These are phyloP conservation scores for Aspergillus sp. DNA, from an alignment of 2,329 filamentous ascomycete genomes.

Conservation along the genomic window DNA sequence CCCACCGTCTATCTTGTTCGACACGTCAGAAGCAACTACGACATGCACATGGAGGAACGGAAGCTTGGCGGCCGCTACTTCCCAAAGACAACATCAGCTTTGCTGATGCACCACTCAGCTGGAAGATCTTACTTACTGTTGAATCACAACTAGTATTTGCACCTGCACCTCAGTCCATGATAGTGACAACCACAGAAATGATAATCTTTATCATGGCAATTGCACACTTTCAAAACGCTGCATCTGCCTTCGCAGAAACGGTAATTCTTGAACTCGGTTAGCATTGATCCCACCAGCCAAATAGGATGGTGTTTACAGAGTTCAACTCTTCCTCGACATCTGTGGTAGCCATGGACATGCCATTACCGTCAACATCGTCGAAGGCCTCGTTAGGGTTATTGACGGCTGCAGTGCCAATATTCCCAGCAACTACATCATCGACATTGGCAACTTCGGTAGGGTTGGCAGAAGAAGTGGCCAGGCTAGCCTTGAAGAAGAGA, in stretches of 20 bases:
- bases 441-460: background rate
- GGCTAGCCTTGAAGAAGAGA: background rate
- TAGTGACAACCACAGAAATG: background rate
- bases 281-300: background rate
- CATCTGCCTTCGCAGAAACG: background rate
- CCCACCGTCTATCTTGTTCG: background rate
- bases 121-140: background rate
- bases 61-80: background rate
- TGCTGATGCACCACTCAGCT: background rate
- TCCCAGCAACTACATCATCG: background rate
- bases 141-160: background rate
- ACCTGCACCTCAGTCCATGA: background rate
- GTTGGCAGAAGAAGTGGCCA: background rate
- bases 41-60: background rate
- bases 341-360: background rate
- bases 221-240: background rate
- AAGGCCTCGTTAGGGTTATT: background rate
- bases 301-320: background rate
- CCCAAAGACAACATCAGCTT: background rate
- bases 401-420: background rate
- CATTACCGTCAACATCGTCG: background rate
- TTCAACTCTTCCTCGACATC: background rate
- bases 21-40: background rate
- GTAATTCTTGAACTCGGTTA: background rate
- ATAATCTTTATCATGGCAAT: background rate